A percentile compares a stretch with the other conserved stretches of the same genome.
These are phyloP conservation scores for Fraxinus dipetala DNA, from an alignment of 305 asterid species.

Conservation along the genomic window DNA sequence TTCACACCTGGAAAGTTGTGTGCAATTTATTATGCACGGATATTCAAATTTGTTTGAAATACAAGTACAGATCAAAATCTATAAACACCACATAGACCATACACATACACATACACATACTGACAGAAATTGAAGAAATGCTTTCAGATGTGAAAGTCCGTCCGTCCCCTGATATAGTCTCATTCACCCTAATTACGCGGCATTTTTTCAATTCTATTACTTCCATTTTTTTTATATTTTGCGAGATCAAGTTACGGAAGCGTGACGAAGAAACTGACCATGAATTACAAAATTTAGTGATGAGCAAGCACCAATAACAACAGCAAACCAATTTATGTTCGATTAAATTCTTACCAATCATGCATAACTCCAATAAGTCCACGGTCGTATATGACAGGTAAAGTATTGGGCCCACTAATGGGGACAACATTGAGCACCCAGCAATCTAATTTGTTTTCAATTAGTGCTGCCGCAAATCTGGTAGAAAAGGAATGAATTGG, in stretches of 20 bases:
- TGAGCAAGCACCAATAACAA: neutral
- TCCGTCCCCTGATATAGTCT: no score
- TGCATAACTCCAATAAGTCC: slow-evolving; percentile 93
- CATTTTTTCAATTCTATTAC: neutral
- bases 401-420: slow-evolving; percentile 78
- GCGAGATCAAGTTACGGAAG: neutral
- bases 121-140: neutral
- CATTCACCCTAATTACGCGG: neutral
- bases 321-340: neutral
- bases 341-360: slow-evolving; percentile 61
- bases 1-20: slow-evolving; percentile 67
- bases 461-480: slow-evolving; percentile 88
- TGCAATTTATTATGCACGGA: neutral
- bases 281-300: neutral
- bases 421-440: slow-evolving; percentile 93
- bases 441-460: slow-evolving; percentile 61
- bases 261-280: neutral
- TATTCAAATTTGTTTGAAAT: neutral
- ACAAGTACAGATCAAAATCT: neutral
- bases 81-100: neutral
- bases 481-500: slow-evolving; percentile 20
- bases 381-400: slow-evolving; percentile 93
- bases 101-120: neutral
- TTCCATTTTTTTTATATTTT: neutral
- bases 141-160: neutral